Conservation (phyloP, 257 asterid genomes). For the Solanum peruvianum region DNA sequence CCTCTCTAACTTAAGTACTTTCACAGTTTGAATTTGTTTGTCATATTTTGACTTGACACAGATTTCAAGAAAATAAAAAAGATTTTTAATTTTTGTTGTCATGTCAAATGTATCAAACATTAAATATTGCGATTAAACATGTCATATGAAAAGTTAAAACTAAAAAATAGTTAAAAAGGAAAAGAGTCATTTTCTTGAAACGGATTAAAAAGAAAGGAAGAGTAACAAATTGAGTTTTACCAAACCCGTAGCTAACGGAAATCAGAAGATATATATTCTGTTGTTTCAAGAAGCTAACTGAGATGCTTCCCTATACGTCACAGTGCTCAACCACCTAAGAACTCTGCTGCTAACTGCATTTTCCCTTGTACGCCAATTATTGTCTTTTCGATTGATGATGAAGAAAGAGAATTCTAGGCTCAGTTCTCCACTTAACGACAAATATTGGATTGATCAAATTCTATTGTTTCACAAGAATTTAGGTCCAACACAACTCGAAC, state of each 20-base stretch:
- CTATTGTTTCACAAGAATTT: neutral
- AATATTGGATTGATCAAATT: neutral
- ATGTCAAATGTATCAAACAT: neutral
- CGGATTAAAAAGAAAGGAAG: neutral
- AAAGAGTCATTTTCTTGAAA: neutral
- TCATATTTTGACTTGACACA: neutral
- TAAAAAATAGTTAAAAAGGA: neutral
- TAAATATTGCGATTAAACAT: neutral
- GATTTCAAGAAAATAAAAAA: neutral
- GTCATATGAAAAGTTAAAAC: neutral
- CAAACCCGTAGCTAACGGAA: neutral
- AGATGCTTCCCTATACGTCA: neutral
- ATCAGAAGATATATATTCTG: neutral
- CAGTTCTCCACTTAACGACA: neutral
- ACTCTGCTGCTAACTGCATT: conserved; percentile 19
- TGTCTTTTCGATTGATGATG: neutral
- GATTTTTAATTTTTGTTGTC: neutral
- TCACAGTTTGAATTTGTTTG: neutral
- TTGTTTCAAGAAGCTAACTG: neutral
- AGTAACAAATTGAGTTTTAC: neutral
- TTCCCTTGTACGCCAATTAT: conserved; percentile 18
- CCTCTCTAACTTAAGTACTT: neutral
- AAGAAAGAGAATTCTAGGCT: too few species aligned
- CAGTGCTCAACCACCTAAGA: neutral
- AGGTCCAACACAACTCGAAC: neutral